Evolutionary conservation across 2,329 filamentous ascomycete species (phyloP).

Genomic region (Magnaporthales sp.): DNA sequence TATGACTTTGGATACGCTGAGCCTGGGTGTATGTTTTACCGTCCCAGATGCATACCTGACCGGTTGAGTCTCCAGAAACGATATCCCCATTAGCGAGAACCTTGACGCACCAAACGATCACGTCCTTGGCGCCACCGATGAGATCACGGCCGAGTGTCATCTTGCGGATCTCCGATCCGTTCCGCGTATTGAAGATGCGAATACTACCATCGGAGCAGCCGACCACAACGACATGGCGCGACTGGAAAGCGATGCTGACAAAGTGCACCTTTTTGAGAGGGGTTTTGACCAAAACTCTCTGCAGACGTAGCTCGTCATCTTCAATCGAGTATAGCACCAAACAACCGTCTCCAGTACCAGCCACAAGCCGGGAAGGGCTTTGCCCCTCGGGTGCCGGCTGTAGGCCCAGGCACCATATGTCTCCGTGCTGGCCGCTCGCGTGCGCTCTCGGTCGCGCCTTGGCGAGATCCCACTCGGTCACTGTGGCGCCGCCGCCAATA

Average conservation of each 20-base stretch:
- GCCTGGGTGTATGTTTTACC: constrained; percentile 83
- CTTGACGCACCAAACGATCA: constrained; percentile 90
- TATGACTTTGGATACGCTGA: constrained; percentile 79
- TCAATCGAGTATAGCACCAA: constrained; percentile 81
- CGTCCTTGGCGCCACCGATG: constrained; percentile 68
- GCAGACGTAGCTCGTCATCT: constrained; percentile 73
- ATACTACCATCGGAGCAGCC: constrained; percentile 98
- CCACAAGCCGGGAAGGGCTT: constrained; percentile 45
- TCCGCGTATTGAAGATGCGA: constrained; percentile 78
- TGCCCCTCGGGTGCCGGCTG: constrained; percentile 53
- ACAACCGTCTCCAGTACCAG: constrained; percentile 84
- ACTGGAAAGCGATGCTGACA: constrained; percentile 85
- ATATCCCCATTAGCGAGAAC: constrained; percentile 82
- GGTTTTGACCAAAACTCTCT: constrained; percentile 59
- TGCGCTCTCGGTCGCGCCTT: constrained; percentile 70
- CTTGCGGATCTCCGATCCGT: constrained; percentile 63
- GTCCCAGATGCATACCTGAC: constrained; percentile 89
- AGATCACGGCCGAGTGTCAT: constrained; percentile 82
- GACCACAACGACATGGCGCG: constrained; percentile 71
- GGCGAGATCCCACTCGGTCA: constrained; percentile 92
- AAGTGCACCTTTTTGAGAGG: constrained; percentile 75
- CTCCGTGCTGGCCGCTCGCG: constrained; percentile 85
- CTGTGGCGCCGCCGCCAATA: constrained; percentile 83
- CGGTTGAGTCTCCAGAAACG: constrained; percentile 89
- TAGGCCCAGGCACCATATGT: constrained; percentile 92